phyloP scores from a whole-genome alignment of 1,284 basidiomycete genomes.

The Cystobasidiaceae sp. region DNA sequence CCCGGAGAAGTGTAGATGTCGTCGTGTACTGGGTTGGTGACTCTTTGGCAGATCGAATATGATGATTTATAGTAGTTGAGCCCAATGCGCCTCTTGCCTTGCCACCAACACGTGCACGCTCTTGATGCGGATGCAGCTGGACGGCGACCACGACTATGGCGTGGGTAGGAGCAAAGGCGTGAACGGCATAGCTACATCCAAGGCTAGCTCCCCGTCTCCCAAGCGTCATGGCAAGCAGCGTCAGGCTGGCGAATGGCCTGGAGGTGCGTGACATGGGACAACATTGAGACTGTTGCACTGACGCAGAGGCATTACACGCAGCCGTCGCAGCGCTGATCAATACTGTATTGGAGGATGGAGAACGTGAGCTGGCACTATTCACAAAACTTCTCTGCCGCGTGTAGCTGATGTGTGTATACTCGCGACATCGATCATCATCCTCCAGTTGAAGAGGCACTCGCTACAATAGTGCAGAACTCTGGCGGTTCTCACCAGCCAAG shows the following conservation, averaged over 20 bases:
- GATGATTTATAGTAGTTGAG: too few relatives aligned
- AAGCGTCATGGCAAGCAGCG: not conserved
- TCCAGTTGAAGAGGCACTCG: slow-evolving; percentile 24
- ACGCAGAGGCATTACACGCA: not conserved
- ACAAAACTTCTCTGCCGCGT: not conserved
- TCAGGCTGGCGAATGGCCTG: slow-evolving; percentile 11
- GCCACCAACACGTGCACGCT: not conserved
- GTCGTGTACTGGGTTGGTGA: too few relatives aligned
- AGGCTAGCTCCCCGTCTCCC: too few relatives aligned
- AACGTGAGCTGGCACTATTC: slow-evolving; percentile 7
- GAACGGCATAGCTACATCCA: too few relatives aligned
- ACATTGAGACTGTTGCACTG: not conserved
- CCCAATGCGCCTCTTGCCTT: not conserved
- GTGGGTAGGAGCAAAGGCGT: not conserved
- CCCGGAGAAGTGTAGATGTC: not conserved
- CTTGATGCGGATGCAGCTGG: not conserved
- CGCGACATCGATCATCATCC: slow-evolving; percentile 12
- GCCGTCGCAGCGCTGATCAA: slow-evolving; percentile 11
- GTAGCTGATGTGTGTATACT: too few relatives aligned
- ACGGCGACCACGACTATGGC: not conserved
- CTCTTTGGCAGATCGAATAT: too few relatives aligned
- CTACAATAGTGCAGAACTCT: slow-evolving; percentile 2
- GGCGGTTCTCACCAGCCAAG: not conserved
- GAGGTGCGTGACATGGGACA: not conserved
- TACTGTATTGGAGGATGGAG: slow-evolving; percentile 23